phyloP scores from a whole-genome alignment of 331 rosid species.

The Quercus tomentella region DNA sequence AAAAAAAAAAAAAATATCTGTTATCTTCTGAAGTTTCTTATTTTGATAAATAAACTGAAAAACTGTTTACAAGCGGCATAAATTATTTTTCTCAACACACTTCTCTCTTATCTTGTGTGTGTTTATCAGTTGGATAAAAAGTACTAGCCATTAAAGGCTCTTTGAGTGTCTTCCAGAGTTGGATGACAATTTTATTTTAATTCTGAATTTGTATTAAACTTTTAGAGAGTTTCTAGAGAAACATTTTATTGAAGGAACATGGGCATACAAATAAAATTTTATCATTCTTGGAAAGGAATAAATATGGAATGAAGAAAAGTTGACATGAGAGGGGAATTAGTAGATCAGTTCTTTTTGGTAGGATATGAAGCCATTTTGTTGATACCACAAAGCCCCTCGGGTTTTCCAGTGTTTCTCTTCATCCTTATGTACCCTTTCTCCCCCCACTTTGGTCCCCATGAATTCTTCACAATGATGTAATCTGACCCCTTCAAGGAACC shows the following conservation, averaged over 20 bases:
- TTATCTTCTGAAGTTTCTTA: constrained; percentile 9
- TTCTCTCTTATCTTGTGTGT: background rate
- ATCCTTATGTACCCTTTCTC: constrained; percentile 54
- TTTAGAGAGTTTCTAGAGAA: background rate
- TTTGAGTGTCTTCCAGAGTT: background rate
- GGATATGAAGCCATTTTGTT: constrained; percentile 59
- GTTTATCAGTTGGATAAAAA: too few species aligned
- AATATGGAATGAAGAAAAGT: background rate
- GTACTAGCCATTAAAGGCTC: background rate
- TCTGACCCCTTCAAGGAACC: constrained; percentile 40
- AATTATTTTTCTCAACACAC: background rate
- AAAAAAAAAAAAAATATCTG: too few species aligned
- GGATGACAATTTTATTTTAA: background rate
- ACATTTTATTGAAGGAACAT: constrained; percentile 13
- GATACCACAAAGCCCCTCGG: constrained; percentile 55
- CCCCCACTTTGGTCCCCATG: constrained; percentile 59
- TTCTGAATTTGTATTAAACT: background rate
- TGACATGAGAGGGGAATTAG: background rate
- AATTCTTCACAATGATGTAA: constrained; percentile 57
- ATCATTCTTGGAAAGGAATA: constrained; percentile 16
- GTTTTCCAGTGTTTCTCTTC: constrained; percentile 47
- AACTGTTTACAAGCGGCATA: background rate
- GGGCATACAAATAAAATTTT: background rate
- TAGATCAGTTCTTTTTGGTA: constrained; percentile 34
- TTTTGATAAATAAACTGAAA: constrained; percentile 2